Evolutionary conservation across 352 stramenopile species (phyloP).

Genomic region (Globisporangium splendens): DNA sequence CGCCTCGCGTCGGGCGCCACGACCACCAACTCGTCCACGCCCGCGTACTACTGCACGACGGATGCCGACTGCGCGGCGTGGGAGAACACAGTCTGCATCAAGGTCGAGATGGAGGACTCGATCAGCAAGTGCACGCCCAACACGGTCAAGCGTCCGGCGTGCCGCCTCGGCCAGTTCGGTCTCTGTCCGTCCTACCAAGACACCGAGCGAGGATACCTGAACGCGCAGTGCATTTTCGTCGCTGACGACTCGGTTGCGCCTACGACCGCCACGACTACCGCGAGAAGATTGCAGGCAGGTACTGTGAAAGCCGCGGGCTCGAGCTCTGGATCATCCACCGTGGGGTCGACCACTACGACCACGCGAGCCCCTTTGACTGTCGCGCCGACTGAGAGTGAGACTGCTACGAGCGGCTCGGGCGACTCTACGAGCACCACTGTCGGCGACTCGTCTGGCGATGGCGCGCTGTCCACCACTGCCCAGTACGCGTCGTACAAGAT

Average conservation of each 20-base stretch:
- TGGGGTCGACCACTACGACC: not conserved
- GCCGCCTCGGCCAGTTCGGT: conserved; percentile 52
- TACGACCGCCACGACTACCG: conserved; percentile 5
- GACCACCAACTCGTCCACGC: conserved; percentile 5
- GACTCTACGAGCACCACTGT: conserved; percentile 13
- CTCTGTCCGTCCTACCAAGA: conserved; percentile 83
- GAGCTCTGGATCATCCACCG: not conserved
- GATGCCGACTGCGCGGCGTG: conserved; percentile 70
- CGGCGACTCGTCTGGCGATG: conserved; percentile 17
- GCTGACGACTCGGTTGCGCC: conserved; percentile 43
- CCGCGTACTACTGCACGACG: conserved; percentile 55
- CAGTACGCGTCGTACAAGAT: conserved; percentile 48
- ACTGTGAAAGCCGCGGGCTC: conserved; percentile 17
- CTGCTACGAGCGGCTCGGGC: not conserved
- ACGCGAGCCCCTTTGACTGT: conserved; percentile 9
- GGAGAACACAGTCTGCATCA: conserved; percentile 71
- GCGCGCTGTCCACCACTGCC: conserved; percentile 13
- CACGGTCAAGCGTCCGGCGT: conserved; percentile 63
- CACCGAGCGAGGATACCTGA: conserved; percentile 66
- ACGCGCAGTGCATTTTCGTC: conserved; percentile 81
- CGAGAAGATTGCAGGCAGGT: conserved; percentile 9
- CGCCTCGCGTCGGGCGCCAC: conserved; percentile 7
- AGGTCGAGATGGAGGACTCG: conserved; percentile 68
- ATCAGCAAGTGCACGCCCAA: conserved; percentile 83
- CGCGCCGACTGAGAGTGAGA: not conserved